Percentiles rank a stretch among this genome's conserved stretches.
Conservation (phyloP, 805 yeast species). For the Vanderwaltozyma verrucispora region DNA sequence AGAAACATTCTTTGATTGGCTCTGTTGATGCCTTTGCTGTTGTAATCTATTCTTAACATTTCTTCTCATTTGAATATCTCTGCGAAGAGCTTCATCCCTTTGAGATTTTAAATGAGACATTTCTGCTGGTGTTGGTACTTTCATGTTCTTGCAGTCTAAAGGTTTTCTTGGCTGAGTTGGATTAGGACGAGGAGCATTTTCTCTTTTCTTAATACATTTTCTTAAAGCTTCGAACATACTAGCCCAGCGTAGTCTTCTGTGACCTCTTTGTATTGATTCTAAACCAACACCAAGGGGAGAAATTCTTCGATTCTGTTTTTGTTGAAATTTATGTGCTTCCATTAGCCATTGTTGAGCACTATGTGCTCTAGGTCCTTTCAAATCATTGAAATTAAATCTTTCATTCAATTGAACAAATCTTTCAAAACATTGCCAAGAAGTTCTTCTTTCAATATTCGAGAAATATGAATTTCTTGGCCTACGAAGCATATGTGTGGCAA, state of each 20-base stretch:
- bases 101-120: conserved; percentile 74
- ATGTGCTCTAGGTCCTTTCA: conserved; percentile 77
- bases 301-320: conserved; percentile 76
- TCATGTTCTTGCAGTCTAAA: conserved; percentile 34
- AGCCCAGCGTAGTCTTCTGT: conserved; percentile 85
- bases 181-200: conserved; percentile 55
- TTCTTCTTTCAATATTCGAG: conserved; percentile 86
- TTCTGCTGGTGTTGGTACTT: conserved; percentile 75
- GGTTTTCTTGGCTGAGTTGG: conserved; percentile 34
- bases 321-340: conserved; percentile 80
- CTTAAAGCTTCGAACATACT: conserved; percentile 94
- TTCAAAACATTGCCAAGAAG: conserved; percentile 99
- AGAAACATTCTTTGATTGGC: not conserved
- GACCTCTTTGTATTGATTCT: conserved; percentile 91
- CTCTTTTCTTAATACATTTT: conserved; percentile 82
- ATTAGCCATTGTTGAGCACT: conserved; percentile 88
- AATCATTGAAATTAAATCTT: conserved; percentile 72
- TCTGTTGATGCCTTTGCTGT: conserved; percentile 14
- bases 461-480: conserved; percentile 59
- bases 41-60: conserved; percentile 24
- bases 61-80: conserved; percentile 33
- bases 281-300: conserved; percentile 90
- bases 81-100: conserved; percentile 76
- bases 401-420: conserved; percentile 89
- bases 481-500: conserved; percentile 68